Conservation (phyloP, 2,329 filamentous ascomycete species). For the Fusarium kyushuense region DNA sequence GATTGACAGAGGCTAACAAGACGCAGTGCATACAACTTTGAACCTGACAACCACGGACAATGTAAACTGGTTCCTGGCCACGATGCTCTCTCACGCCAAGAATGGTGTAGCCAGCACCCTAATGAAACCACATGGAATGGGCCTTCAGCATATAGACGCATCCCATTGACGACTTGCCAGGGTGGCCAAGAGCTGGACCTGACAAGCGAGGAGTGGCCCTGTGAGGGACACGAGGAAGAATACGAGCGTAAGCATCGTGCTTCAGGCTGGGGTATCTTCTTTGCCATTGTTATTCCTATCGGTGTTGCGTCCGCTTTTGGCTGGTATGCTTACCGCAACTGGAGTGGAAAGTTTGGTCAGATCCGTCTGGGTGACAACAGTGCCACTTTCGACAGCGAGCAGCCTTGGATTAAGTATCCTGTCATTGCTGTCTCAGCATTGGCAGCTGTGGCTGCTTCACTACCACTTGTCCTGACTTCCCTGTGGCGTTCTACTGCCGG, state of each 20-base stretch:
- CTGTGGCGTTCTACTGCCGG: slow-evolving; percentile 75
- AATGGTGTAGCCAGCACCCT: slow-evolving; percentile 70
- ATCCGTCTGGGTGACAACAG: slow-evolving; percentile 84
- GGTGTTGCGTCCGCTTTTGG: slow-evolving; percentile 77
- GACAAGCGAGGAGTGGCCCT: slow-evolving; percentile 66
- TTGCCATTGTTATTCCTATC: slow-evolving; percentile 84
- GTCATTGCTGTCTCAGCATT: slow-evolving; percentile 77
- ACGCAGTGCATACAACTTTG: slow-evolving; percentile 91
- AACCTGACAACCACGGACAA: slow-evolving; percentile 79
- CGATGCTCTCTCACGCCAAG: slow-evolving; percentile 64
- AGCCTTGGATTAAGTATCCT: slow-evolving; percentile 84
- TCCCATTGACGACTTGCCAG: slow-evolving; percentile 88
- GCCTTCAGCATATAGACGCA: slow-evolving; percentile 87
- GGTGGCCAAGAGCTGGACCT: slow-evolving; percentile 82
- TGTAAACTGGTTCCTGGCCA: slow-evolving; percentile 83
- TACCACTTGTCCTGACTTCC: slow-evolving; percentile 79
- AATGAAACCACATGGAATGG: slow-evolving; percentile 83
- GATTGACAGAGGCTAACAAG: slow-evolving; percentile 24
- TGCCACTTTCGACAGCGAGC: slow-evolving; percentile 72
- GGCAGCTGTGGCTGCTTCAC: slow-evolving; percentile 68
- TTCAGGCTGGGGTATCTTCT: slow-evolving; percentile 82
- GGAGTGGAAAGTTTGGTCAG: slow-evolving; percentile 90
- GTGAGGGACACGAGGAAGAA: slow-evolving; percentile 84
- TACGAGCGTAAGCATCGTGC: slow-evolving; percentile 78
- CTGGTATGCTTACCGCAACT: slow-evolving; percentile 87